Evolutionary conservation across 805 yeast genomes (phyloP), one percentile per base, ranked within the genome.

Genomic region (Metschnikowia kunwiensis): DNA sequence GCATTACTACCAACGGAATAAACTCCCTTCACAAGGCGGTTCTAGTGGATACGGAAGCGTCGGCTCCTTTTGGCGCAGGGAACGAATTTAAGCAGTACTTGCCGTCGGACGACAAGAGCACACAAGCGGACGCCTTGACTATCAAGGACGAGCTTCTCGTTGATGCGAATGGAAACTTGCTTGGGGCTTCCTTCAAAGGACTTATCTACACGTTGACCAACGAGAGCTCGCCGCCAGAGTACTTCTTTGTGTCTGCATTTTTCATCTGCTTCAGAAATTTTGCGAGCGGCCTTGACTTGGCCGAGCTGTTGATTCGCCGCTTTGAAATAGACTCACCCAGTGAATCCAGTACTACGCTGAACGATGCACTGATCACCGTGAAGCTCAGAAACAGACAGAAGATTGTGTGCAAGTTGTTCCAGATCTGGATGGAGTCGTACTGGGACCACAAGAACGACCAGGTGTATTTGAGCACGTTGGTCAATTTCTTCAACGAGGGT

Each of bases 351-450:
- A 62, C 57, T 23, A 67, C 63, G 5, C 61, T 57, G 30, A 68
- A 64, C 3, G 60, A 61, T 24, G 43, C 54, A 4, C 54, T 57
- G 40, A 36, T 41, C 23, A 67, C 63, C 31, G 54, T 65, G 7
- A 57, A 50, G 45, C 45, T 77, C 25, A 78, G 74, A 50, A 79
- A 72, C 44, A 72, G 93, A 55, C 66, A 91, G 53, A 76, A 78
- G 43, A 60, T 82, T 30, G 78, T 87, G 25, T 77, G 82, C 47
- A 77, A 75, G 46, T 70, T 82, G 57, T 76, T 88, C 54, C 84
- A 79, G 55, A 65, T 77, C 23, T 91, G 98, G 98, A 63, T 91
- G 58, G 95, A 87, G 58, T 81, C 93, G 34, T 88, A 83, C 55
- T 91, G 96, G 96, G 77, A 80, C 44, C 76, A 74, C 31, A 68